A percentile compares a stretch with the other conserved stretches of the same genome.
Evolutionary conservation across 75 land plant species (phyloP).

Genomic region (Ceratopteris richardii): DNA sequence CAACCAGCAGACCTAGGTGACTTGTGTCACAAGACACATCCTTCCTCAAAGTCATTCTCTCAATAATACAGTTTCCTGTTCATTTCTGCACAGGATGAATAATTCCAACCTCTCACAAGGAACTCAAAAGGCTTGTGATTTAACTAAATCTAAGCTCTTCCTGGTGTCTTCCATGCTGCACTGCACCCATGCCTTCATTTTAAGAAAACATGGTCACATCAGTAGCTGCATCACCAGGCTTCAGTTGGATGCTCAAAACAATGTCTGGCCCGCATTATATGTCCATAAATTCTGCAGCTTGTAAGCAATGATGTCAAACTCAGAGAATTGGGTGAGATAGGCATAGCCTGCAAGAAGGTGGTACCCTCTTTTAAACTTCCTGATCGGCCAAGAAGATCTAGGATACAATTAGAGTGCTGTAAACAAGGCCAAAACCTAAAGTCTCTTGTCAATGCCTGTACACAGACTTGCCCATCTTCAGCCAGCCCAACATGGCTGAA

Average conservation of each 20-base stretch:
- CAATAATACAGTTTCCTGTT: conserved; percentile 10
- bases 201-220: conserved; percentile 5
- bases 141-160: conserved; percentile 8
- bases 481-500: conserved; percentile 10
- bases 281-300: conserved; percentile 6
- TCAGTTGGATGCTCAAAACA: conserved; percentile 1
- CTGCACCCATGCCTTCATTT: not conserved
- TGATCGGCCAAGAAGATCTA: conserved; percentile 18
- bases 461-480: conserved; percentile 8
- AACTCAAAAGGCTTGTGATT: not conserved
- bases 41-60: not conserved
- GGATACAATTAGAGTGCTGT: conserved; percentile 10
- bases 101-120: conserved; percentile 12
- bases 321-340: conserved; percentile 5
- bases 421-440: conserved; percentile 10
- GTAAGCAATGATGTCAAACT: conserved; percentile 9
- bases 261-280: not conserved
- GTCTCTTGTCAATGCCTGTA: not conserved
- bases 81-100: conserved; percentile 30
- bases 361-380: conserved; percentile 10
- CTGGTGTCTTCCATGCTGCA: conserved; percentile 7
- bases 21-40: not conserved
- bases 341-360: conserved; percentile 7
- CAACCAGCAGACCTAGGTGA: no score
- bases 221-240: conserved; percentile 1